These are phyloP conservation scores for Aplosporella prunicola DNA, from an alignment of 2,329 filamentous ascomycete genomes.

Conservation along the genomic window DNA sequence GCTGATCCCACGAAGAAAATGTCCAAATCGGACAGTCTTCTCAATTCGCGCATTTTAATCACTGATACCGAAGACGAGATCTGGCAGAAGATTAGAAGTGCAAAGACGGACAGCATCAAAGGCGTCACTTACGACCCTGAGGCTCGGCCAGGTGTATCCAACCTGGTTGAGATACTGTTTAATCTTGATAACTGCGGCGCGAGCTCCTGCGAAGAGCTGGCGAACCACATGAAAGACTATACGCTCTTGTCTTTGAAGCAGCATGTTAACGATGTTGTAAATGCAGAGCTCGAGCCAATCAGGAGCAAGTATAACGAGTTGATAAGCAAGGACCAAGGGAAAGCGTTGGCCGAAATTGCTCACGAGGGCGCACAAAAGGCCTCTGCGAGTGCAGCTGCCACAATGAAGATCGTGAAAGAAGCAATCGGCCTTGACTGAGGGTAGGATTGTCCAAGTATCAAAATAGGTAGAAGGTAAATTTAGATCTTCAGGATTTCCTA, in stretches of 20 bases:
- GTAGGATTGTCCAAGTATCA: no score
- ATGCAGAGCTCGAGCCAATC: conserved; percentile 44
- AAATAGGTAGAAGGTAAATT: no score
- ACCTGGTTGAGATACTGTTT: conserved; percentile 72
- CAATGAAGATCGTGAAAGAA: conserved; percentile 27
- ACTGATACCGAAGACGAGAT: conserved; percentile 62
- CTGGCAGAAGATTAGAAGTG: conserved; percentile 56
- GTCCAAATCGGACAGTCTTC: conserved; percentile 76
- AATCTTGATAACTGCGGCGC: conserved; percentile 48
- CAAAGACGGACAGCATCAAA: conserved; percentile 65
- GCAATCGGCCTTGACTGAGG: conserved; percentile 7
- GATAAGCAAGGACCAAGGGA: conserved; percentile 38
- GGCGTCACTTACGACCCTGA: conserved; percentile 63
- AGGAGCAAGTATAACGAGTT: conserved; percentile 48
- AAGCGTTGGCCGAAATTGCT: conserved; percentile 49
- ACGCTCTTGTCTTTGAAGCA: conserved; percentile 55
- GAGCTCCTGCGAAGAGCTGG: conserved; percentile 36
- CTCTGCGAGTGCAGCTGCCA: conserved; percentile 47
- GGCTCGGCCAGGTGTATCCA: conserved; percentile 71
- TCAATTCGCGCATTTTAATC: conserved; percentile 70
- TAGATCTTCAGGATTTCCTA: no score
- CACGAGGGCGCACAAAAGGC: conserved; percentile 52
- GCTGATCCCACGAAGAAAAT: conserved; percentile 72
- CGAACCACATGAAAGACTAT: conserved; percentile 33
- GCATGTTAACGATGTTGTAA: conserved; percentile 50